Evolutionary conservation across 495 filamentous ascomycete genomes (phyloP), one percentile per base, ranked within the genome.

Genomic region (Penicillium crystallinum): DNA sequence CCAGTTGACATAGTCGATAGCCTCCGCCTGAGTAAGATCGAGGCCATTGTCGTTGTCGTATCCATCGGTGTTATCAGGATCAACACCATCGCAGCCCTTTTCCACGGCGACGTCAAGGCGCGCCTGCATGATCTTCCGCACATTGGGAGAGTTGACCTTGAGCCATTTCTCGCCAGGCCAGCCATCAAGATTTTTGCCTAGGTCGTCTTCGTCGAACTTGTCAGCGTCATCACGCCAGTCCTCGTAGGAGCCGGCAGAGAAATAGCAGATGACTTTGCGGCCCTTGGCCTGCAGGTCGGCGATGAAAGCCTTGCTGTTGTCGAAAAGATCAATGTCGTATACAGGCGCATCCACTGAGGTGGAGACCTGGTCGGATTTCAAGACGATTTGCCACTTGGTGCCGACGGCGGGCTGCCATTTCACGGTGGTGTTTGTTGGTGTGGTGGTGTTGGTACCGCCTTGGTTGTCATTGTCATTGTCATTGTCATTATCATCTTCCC

Each of bases 111-210:
- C 50, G 39, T 80, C 72, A 0, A 88, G 71, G 30, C 85, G 74
- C 12, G 59, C 41, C 34, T 54, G 53, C 85, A 89, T 85, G 61
- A 89, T 84, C 3, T 64, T 64, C 29, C 83, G 73, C 22, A 90
- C 82, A 40, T 74, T 77, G 2, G 60, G 25, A 48, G 77, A 81
- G 49, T 72, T 74, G 42, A 79, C 69, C 51, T 87, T 73, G 5
- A 90, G 64, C 86, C 86, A 90, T 34, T 68, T 68, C 72, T 90
- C 86, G 38, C 77, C 79, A 0, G 75, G 70, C 85, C 86, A 90
- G 14, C 79, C 82, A 25, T 77, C 70, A 5, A 90, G 61, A 10
- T 57, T 55, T 2, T 70, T 65, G 12, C 81, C 85, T 17, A 80
- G 56, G 42, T 87, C 85, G 1, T 62, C 55, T 0, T 57, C 19